Conservation (phyloP, 1,139 yeast genomes). For the Geotrichum restrictum region DNA sequence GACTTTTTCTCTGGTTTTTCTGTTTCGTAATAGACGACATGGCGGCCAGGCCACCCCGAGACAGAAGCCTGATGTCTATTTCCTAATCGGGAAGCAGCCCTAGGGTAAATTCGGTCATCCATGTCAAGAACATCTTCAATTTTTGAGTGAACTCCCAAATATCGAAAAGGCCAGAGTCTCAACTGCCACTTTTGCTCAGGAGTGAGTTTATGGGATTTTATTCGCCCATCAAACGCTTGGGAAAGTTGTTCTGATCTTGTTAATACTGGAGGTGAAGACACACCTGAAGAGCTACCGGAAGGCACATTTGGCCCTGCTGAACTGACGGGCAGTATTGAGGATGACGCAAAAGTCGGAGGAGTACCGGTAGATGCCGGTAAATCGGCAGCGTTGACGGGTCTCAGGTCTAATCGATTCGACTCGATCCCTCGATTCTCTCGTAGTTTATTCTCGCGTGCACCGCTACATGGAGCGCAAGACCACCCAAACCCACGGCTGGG, state of each 20-base stretch:
- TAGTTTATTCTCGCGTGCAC: slow-evolving; percentile 28
- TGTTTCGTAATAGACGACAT: slow-evolving; percentile 62
- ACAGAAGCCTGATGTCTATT: slow-evolving; percentile 69
- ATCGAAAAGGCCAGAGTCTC: slow-evolving; percentile 66
- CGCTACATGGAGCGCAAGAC: slow-evolving; percentile 80
- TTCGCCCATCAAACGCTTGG: slow-evolving; percentile 39
- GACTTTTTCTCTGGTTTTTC: slow-evolving; percentile 29
- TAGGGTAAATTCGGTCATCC: slow-evolving; percentile 77
- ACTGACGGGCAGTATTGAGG: background rate
- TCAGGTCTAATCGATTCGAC: background rate
- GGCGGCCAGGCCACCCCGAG: slow-evolving; percentile 64
- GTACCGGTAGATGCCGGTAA: background rate
- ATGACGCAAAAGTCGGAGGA: background rate
- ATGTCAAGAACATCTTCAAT: slow-evolving; percentile 75
- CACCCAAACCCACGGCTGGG: slow-evolving; percentile 89
- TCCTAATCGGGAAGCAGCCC: slow-evolving; percentile 77
- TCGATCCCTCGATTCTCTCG: slow-evolving; percentile 30
- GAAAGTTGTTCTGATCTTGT: slow-evolving; percentile 62
- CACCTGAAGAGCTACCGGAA: background rate
- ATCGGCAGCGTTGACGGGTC: background rate
- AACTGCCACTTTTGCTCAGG: slow-evolving; percentile 35
- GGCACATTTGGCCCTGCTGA: background rate
- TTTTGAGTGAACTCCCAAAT: slow-evolving; percentile 71
- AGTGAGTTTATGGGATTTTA: slow-evolving; percentile 34
- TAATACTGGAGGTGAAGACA: slow-evolving; percentile 27